Evolutionary conservation across 1,139 yeast genomes (phyloP), one percentile per base, ranked within the genome.

Genomic region (Maudiozyma humilis): DNA sequence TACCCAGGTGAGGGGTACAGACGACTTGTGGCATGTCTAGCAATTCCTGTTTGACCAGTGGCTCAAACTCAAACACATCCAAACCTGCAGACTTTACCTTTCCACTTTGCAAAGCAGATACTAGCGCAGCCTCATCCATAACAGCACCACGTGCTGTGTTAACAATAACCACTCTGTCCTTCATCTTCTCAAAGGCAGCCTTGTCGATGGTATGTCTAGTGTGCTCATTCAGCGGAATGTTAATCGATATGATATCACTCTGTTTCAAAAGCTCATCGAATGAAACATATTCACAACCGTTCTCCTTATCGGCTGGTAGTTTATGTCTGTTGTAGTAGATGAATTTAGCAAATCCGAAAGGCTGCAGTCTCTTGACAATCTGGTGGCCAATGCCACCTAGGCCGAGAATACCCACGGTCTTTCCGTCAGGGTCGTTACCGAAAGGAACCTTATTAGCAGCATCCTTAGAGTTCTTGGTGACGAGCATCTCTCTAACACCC

Each of bases 31-130:
- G 74, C 62, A 65, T 61, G 15, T 68, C 67, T 41, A 73, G 65
- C 48, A 82, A 66, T 48, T 81, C 86, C 53, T 70, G 63, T 32
- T 81, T 72, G 16, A 78, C 79, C 50, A 76, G 55, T 6, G 97
- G 97, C 66, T 89, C 96, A 52, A 72, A 67, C 60, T 86, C 95
- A 64, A 78, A 83, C 30, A 88, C 96, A 61, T 88, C 96, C 35
- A 88, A 64, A 14, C 91, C 95, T 51, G 80, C 84, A 12, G 82
- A 67, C 36, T 82, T 78, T 36, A 88, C 75, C 55, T 84, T 79
- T 17, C 94, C 93, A 1, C 70, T 62, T 54, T 81, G 76, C 55
- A 88, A 70, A 12, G 79, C 78, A 17, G 70, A 71, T 8, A 79
- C 73, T 47, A 88, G 64, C 6, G 80, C 82, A 10, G 63, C 56